Evolutionary conservation across 148 eudicot species (phyloP).

Genomic region (Cornus suecica): DNA sequence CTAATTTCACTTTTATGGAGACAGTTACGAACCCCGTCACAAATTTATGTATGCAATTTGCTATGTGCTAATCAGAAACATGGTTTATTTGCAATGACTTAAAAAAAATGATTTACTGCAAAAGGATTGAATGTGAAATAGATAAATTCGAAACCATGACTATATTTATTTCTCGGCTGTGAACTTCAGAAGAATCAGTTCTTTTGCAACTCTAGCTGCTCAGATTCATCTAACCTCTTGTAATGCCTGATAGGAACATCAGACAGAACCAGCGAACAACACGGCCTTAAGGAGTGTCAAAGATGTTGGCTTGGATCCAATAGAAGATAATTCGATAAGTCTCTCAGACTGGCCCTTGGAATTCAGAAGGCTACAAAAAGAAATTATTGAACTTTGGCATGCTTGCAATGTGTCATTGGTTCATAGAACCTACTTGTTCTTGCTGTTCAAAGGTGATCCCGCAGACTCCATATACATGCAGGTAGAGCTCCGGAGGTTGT

Average conservation of each 20-base stretch:
- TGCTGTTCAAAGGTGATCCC: constrained; percentile 72
- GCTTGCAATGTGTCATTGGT: constrained; percentile 74
- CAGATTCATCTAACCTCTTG: not conserved
- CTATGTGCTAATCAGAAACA: not conserved
- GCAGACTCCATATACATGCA: constrained; percentile 86
- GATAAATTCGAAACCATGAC: not conserved
- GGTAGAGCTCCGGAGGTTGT: constrained; percentile 78
- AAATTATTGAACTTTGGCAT: constrained; percentile 76
- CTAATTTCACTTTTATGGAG: not conserved
- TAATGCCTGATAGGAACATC: constrained; percentile 27
- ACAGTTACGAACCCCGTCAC: not conserved
- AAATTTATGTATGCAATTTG: not conserved
- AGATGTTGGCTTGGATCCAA: constrained; percentile 77
- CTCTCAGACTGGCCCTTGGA: constrained; percentile 53
- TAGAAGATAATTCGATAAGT: constrained; percentile 46
- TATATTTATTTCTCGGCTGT: not conserved
- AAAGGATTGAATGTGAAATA: too few relatives aligned
- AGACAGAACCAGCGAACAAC: constrained; percentile 17
- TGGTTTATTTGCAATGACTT: not conserved
- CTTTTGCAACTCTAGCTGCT: not conserved
- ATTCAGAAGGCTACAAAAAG: constrained; percentile 63
- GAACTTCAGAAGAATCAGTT: not conserved
- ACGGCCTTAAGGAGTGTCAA: constrained; percentile 37
- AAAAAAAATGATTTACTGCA: too few relatives aligned
- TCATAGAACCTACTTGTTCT: constrained; percentile 85